Conservation (phyloP, 768 basidiomycete genomes). For the Arthromyces matolae region DNA sequence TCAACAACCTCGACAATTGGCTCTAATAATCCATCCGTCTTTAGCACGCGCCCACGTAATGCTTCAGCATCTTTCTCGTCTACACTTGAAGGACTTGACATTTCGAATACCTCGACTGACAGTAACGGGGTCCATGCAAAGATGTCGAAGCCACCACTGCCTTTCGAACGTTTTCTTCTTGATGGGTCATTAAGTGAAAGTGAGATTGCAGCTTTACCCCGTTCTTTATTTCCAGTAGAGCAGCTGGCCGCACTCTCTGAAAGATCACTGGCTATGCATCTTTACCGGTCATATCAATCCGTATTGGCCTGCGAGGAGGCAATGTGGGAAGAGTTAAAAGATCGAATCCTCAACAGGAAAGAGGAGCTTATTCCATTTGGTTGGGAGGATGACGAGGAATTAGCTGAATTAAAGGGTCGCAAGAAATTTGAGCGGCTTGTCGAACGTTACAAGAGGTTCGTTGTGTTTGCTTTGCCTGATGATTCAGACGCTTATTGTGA, state of each 20-base stretch:
- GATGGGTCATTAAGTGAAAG: conserved; percentile 45
- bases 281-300: conserved; percentile 57
- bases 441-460: conserved; percentile 54
- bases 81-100: conserved; percentile 22
- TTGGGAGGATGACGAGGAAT: conserved; percentile 69
- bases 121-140: conserved; percentile 13
- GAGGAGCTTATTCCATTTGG: conserved; percentile 53
- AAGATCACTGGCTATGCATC: conserved; percentile 66
- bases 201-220: conserved; percentile 31
- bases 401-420: conserved; percentile 52
- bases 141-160: conserved; percentile 17
- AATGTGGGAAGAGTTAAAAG: conserved; percentile 74
- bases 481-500: conserved; percentile 1
- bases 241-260: conserved; percentile 48
- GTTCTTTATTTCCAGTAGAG: conserved; percentile 36
- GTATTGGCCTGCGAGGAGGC: conserved; percentile 68
- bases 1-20: conserved; percentile 32
- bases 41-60: conserved; percentile 24
- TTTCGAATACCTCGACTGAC: conserved; percentile 16
- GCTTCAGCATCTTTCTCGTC: conserved; percentile 33
- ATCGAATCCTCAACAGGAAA: conserved; percentile 54
- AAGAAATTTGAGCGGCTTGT: conserved; percentile 57
- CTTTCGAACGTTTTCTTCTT: conserved; percentile 39
- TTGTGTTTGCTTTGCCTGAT: too few relatives aligned
- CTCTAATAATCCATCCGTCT: conserved; percentile 21